Evolutionary conservation across 805 yeast genomes (phyloP), one percentile per base, ranked within the genome.

Genomic region (Komagataella phaffii): DNA sequence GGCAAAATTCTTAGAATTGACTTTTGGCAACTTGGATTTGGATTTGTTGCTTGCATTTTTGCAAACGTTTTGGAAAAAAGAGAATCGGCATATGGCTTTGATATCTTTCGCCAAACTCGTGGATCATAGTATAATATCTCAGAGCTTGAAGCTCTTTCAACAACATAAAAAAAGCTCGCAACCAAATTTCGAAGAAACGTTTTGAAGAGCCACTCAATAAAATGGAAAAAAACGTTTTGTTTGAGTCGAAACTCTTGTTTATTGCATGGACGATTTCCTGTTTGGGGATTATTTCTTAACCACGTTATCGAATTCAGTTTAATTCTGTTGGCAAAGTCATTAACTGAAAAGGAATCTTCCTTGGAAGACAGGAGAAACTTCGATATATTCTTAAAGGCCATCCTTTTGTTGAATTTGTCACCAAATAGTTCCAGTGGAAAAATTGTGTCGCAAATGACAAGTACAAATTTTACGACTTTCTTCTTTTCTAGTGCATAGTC

Each of bases 131-230:
- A 86, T 0, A 71, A 51, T 0, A 78, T 53, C 3, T 65, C 64
- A 7, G 61, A 64, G 0, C 68, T 60, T 17, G 62, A 69, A 7
- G 78, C 74, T 1, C 70, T 63, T 49, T 81, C 85, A 0, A 93
- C 82, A 4, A 83, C 81, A 59, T 85, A 82, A 67, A 88, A 89
- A 58, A 77, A 79, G 0, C 75, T 63, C 0, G 69, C 63, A 0
- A 86, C 56, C 1, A 85, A 53, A 17, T 67, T 70, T 6, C 74
- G 66, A 0, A 86, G 55, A 50, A 81, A 71, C 0, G 43, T 45
- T 0, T 64, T 55, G 45, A 84, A 75, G 1, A 84, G 49, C 96
- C 96, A 90, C 1, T 50, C 49, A 1, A 85, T 24, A 49, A 86
- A 79, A 2, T 59, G 55, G 2, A 57, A 52, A 10, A 81, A 61